Conservation (phyloP, 495 filamentous ascomycete species). For the Astrocystis sublimbata region DNA sequence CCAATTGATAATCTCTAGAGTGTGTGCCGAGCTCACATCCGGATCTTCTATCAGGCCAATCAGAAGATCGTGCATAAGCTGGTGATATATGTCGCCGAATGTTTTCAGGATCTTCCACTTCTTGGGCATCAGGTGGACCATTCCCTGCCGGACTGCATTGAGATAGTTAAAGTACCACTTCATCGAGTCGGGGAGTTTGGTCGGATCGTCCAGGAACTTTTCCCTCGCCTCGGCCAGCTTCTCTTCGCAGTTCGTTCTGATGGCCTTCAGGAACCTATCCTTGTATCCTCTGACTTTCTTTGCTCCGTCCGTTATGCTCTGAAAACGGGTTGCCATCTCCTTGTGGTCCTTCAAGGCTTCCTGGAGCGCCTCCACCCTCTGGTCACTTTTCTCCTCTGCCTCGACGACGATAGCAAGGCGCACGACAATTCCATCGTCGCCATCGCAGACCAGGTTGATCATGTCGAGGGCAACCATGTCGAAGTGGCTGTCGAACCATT, state of each 20-base stretch:
- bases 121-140: constrained; percentile 87
- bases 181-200: constrained; percentile 79
- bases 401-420: constrained; percentile 87
- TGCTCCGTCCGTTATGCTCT: constrained; percentile 87
- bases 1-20: constrained; percentile 92
- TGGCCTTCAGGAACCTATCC: constrained; percentile 83
- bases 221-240: constrained; percentile 75
- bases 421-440: constrained; percentile 86
- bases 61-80: constrained; percentile 91
- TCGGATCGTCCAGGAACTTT: constrained; percentile 77
- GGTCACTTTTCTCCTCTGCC: constrained; percentile 94
- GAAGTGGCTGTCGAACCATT: constrained; percentile 94
- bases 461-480: constrained; percentile 84
- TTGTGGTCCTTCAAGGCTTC: constrained; percentile 94
- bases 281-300: constrained; percentile 95
- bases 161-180: constrained; percentile 98
- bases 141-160: constrained; percentile 84
- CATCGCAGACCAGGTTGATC: constrained; percentile 78
- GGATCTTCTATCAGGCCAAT: constrained; percentile 78
- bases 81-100: constrained; percentile 86
- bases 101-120: constrained; percentile 96
- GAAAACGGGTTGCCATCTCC: constrained; percentile 88
- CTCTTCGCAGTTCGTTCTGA: constrained; percentile 68
- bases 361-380: constrained; percentile 83
- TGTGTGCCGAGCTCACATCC: constrained; percentile 71